Conservation (phyloP, 495 filamentous ascomycete species). For the Annulohypoxylon moriforme region DNA sequence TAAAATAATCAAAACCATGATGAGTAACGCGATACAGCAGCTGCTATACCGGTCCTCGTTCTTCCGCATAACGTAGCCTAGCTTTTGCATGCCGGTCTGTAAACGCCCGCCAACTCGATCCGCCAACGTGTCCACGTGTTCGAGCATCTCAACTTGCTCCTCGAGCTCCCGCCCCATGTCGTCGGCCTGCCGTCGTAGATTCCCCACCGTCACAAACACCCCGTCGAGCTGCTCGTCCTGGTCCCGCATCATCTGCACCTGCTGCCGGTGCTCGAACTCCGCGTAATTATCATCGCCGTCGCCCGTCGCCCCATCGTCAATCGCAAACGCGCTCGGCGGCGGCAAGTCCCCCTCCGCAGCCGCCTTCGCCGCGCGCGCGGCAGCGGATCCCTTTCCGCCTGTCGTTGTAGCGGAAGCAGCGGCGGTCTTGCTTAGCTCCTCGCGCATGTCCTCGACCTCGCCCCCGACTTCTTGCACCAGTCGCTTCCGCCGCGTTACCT, state of each 20-base stretch:
- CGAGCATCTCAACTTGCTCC: conserved; percentile 85
- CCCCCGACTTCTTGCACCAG: conserved; percentile 90
- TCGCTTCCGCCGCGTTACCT: conserved; percentile 81
- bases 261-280: conserved; percentile 92
- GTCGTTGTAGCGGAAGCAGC: not conserved
- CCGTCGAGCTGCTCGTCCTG: conserved; percentile 94
- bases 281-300: conserved; percentile 71
- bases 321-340: conserved; percentile 75
- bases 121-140: conserved; percentile 81
- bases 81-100: conserved; percentile 84
- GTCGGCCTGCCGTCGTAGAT: conserved; percentile 86
- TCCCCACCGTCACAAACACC: conserved; percentile 92
- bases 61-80: conserved; percentile 84
- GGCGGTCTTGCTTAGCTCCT: conserved; percentile 68
- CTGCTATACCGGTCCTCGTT: conserved; percentile 93
- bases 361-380: conserved; percentile 40
- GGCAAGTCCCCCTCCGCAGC: conserved; percentile 64
- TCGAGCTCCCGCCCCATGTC: conserved; percentile 96
- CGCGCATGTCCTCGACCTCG: conserved; percentile 88
- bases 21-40: conserved; percentile 89
- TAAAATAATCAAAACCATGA: conserved; percentile 84
- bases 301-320: conserved; percentile 57
- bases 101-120: conserved; percentile 90
- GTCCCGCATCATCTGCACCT: conserved; percentile 90
- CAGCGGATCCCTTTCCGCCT: conserved; percentile 19